phyloP scores from a whole-genome alignment of 371 early-diverging fungal species.

The Vairimorpha ceranae region DNA sequence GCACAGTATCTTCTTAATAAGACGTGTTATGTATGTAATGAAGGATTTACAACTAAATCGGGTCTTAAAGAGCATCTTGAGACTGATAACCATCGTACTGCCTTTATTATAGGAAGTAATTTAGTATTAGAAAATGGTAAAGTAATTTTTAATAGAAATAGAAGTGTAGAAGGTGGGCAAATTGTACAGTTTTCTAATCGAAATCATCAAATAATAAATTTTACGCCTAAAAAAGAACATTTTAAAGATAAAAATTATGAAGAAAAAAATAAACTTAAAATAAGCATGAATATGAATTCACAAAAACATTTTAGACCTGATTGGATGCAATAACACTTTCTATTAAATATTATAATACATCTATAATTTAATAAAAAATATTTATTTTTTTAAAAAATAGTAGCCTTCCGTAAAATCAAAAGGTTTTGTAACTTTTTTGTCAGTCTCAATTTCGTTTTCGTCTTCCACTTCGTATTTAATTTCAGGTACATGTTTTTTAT shows the following conservation, averaged over 20 bases:
- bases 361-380: neutral
- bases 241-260: neutral
- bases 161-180: neutral
- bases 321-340: constrained; percentile 34
- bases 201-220: neutral
- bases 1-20: constrained; percentile 1
- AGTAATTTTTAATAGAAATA: neutral
- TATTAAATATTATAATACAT: neutral
- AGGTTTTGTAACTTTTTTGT: neutral
- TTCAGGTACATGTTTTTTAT: neutral
- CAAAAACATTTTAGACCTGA: constrained; percentile 38
- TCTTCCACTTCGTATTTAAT: neutral
- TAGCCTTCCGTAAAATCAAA: neutral
- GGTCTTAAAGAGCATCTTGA: constrained; percentile 15
- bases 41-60: constrained; percentile 17
- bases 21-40: constrained; percentile 40
- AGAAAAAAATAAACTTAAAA: constrained; percentile 34
- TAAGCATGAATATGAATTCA: constrained; percentile 26
- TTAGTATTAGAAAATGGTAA: constrained; percentile 33
- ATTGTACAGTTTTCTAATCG: neutral
- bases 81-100: constrained; percentile 26
- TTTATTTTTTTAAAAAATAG: neutral
- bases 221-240: constrained; percentile 1
- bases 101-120: neutral
- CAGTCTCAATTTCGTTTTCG: neutral